Base-by-base conservation (phyloP, 108 stramenopile species). In the Cyclostephanos invisitatus region DNA sequence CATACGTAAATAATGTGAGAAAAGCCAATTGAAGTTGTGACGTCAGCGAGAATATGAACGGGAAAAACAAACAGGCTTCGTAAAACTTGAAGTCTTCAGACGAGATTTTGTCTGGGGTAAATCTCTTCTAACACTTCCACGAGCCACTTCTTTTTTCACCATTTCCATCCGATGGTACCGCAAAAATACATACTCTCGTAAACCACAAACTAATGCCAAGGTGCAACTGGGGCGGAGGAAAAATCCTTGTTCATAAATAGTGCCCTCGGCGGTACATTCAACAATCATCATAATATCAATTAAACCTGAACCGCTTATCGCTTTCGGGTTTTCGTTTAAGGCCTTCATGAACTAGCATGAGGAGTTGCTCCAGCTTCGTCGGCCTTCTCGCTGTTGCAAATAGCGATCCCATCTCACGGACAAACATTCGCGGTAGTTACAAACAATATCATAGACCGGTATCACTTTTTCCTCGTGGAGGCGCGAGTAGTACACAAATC, bases 301-400 rank as follows among this genome's bases (percentile, higher is more conserved):
- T 44, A 14, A 40, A 40, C 56, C 56, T 20, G 29, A 57, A 57
- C 56, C 28, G 32, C 56, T 17, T 32, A 15, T 29, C 56, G 32
- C 32, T 15, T 20, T 57, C 15, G 21, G 40, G 38, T 37, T 10
- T 42, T 22, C 35, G 17, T 25, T 57, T 27, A 27, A 25, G 29
- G 55, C 40, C 24, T 42, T 18, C n/a, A 59, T 59, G 58, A 73
- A 37, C n/a, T 57, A 37, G 37, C 22, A 74, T 74, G 73, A 74
- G 50, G 57, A 55, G 64, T 27, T 59, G 73, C n/a, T 47, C 67
- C 27, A 44, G 73, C 29, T 74, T 74, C 47, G 64, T 74, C 36
- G 73, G 73, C 21, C 46, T 74, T 40, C 65, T 74, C 51, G 73
- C 73, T 3, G 46, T 58, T 29, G 73, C 57, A 12, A 74, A 67